These are phyloP conservation scores for Leptomonas pyrrhocoris DNA, from an alignment of 208 protist species.

Conservation along the genomic window DNA sequence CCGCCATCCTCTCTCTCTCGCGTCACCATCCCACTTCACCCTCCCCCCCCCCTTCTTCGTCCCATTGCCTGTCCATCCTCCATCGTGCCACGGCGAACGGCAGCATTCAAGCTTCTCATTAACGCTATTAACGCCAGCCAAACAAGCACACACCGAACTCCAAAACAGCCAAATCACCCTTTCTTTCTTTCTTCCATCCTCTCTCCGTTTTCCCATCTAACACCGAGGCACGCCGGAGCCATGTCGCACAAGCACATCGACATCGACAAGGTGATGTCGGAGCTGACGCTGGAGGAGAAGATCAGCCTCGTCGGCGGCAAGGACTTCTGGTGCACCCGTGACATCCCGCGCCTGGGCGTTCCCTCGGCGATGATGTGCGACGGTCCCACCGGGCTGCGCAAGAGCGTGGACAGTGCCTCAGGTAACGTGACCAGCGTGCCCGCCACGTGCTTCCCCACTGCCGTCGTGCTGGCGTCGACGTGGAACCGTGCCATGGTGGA, in stretches of 20 bases:
- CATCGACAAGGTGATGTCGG: constrained; percentile 9
- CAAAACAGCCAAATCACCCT: neutral
- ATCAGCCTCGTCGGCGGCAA: constrained; percentile 12
- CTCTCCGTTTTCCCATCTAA: neutral
- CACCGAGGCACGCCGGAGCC: neutral
- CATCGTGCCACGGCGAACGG: neutral
- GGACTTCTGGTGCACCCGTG: constrained; percentile 8
- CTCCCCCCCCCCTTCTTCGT: too few relatives aligned
- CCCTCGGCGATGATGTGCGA: constrained; percentile 12
- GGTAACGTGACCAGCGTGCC: constrained; percentile 4
- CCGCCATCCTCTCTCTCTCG: too few relatives aligned
- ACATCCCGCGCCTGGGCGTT: constrained; percentile 8
- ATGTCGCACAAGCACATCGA: constrained; percentile 15
- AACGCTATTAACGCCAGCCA: neutral
- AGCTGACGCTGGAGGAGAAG: constrained; percentile 31
- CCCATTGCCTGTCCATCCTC: neutral
- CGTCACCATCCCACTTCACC: too few relatives aligned
- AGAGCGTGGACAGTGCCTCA: constrained; percentile 2
- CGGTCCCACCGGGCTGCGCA: constrained; percentile 15
- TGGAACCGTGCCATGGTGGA: constrained; percentile 19
- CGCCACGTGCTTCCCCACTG: constrained; percentile 22
- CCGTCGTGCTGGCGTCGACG: constrained; percentile 17
- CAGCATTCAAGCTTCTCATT: neutral
- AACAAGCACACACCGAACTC: neutral
- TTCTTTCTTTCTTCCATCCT: neutral